Evolutionary conservation across 345 rosid species (phyloP), one percentile per base, ranked within the genome.

Genomic region (Populus tremula): DNA sequence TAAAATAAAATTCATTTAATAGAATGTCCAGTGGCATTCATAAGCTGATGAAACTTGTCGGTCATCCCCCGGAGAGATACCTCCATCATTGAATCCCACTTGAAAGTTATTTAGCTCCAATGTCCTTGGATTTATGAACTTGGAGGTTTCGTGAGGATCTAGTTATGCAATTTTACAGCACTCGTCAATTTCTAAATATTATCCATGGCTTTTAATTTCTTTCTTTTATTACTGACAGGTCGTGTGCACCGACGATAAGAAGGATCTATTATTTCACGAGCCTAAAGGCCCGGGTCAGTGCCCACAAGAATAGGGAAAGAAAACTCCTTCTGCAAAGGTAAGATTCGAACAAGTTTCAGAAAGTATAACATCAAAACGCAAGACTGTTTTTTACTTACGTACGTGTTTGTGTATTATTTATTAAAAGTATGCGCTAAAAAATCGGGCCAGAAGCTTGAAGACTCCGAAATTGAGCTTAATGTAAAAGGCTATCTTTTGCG

Each of bases 21-120:
- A 27, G 33, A 33, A 33, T 72, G 47, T n/a, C 75, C 39, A 35
- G 47, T n/a, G 7, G 78, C 78, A 71, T 67, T 76, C 3, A 9
- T 67, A 61, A 71, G 38, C 61, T 25, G 77, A 82, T 61, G 70
- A 59, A 47, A 39, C 71, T 59, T 76, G 82, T 73, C 72, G 74
- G 69, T 29, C 61, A 70, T 8, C 73, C 20, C 31, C 59, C 9
- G 5, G 13, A n/a, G 63, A 56, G 63, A 56, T 8, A 56, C 14
- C 29, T 56, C 63, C 63, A 56, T 56, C 63, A 56, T n/a, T n/a
- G 63, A 9, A 56, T 56, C 23, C 5, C 63, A 56, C 10, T n/a
- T 0, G 29, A 56, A 25, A 1, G 63, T 20, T 21, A 9, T 3
- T 54, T n/a, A 2, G 63, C 63, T 56, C 63, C 63, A n/a, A 0